Evolutionary conservation across 1,139 yeast species (phyloP), one percentile per base, ranked within the genome.

Genomic region (Saccharomyces pastorianus): DNA sequence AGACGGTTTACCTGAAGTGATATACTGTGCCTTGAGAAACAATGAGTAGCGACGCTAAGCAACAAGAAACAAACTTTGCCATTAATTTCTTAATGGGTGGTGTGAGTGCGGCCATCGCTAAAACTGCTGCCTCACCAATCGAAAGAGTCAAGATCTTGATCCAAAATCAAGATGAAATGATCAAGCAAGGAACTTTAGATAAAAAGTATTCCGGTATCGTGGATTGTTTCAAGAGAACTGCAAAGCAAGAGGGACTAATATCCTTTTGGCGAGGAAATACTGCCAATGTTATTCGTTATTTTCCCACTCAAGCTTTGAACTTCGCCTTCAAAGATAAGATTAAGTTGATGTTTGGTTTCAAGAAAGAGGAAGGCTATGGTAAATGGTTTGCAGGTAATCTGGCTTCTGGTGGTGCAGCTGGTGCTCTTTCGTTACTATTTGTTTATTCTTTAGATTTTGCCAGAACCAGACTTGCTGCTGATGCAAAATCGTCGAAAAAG

Each of bases 201-300:
- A 77, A 72, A 68, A 81, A 76, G 67, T 84, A 84, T 80, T 76
- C 72, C 62, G 90, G 90, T 78, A 84, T 84, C 64, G 73, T 63
- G 58, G 89, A 84, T 69, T 82, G 88, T 73, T 84, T 84, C 84
- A 75, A 71, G 67, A 83, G 90, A 75, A 84, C 90, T 60, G 78
- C 83, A 60, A 78, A 81, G 59, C 83, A 80, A 64, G 90, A 84
- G 76, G 90, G 90, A 76, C 66, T 83, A 60, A 77, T 73, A 58
- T 74, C 89, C 56, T 81, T 84, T 82, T 84, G 90, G 89, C 81
- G 89, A 79, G 89, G 90, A 76, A 84, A 84, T 85, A 82, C 89
- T 59, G 89, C 89, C 63, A 84, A 84, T 76, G 89, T 84, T 62
- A 81, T 84, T 74, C 84, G 90, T 77, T 84, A 84, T 80, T 84